Evolutionary conservation across 768 basidiomycete species (phyloP), one percentile per base, ranked within the genome.

Genomic region (Mrakia blollopis): DNA sequence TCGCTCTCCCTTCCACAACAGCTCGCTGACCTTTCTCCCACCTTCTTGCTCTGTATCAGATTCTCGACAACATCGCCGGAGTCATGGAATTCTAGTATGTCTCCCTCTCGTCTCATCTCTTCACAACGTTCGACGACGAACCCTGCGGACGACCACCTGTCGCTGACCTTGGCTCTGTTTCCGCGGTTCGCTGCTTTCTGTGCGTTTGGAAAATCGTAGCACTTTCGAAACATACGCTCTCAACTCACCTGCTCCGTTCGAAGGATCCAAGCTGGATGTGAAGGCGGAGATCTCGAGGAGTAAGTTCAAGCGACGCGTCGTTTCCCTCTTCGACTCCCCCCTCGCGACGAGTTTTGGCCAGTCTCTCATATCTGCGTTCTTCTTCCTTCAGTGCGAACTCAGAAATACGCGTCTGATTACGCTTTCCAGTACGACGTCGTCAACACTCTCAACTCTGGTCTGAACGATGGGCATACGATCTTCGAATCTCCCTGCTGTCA

Each of bases 401-500:
- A 35, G 7, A 90, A 16, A 21, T 68, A 68, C 39, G 65, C 65
- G 88, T 89, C 89, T 11, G 89, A 90, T 79, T 90, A 89, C 78
- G 89, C 89, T 80, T 89, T 90, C 83, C 89, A 87, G 80, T 84
- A 83, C 65, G 89, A 86, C 57, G 80, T 90, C 25, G 89, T 87
- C 78, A 85, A 88, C 73, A 87, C 88, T 77, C 86, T 86, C 0
- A 88, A 85, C 25, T 85, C 35, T 1, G 65, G 85, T 69, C 79
- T 90, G 63, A 90, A 90, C 80, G 89, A 90, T 80, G 89, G 89
- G 9, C 89, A 90, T 80, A 90, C 89, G 18, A 85, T 89, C 88
- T 82, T 68, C 65, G 65, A 39, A 86, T 81, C 54, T 6, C 50
- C 76, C 3, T 74, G 50, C 10, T 78, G 32, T 28, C n/a, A 70